Evolutionary conservation across 306 rosid genomes (phyloP), one percentile per base, ranked within the genome.

Genomic region (Corylus americana): DNA sequence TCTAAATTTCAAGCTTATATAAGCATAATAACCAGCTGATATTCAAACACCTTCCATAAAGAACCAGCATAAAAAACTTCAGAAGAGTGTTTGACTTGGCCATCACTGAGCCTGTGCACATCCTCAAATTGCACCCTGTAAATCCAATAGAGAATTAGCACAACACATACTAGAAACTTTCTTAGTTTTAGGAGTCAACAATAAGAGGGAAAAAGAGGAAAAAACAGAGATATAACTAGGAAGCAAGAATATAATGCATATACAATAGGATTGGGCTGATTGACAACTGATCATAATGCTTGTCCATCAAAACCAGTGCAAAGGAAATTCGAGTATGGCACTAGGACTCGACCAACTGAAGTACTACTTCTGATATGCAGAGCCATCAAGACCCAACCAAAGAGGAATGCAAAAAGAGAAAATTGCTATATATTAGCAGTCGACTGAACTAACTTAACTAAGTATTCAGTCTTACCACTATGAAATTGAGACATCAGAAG

Each of bases 61-160:
- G 99, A 95, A 83, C 99, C 99, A 74, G 98, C 99, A 82, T 95
- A 95, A 80, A 89, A 95, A 70, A 90, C 88, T 80, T 95, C 99
- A 6, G 98, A 81, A 49, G 99, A 95, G 80, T 95, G 98, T 89
- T 95, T 95, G 86, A 92, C 98, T 86, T 93, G 99, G 48, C 98
- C 99, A 85, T 95, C 99, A 80, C 89, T 89, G 73, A 95, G 99
- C 88, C 99, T 90, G 79, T 93, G 97, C 89, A 95, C 99, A 73
- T 92, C 97, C 87, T 91, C 99, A 77, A 95, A 95, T 84, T 94
- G 92, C 73, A 93, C 99, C 59, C 99, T 93, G 89, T 69, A 78
- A 87, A 88, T 77, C 55, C 86, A 78, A 75, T 54, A 82, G 58
- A 39, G 74, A 77, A 81, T 61, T 79, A 70, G 62, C 73, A 70